Evolutionary conservation across 768 basidiomycete species (phyloP).

Genomic region (Podaxis mareebaensis): DNA sequence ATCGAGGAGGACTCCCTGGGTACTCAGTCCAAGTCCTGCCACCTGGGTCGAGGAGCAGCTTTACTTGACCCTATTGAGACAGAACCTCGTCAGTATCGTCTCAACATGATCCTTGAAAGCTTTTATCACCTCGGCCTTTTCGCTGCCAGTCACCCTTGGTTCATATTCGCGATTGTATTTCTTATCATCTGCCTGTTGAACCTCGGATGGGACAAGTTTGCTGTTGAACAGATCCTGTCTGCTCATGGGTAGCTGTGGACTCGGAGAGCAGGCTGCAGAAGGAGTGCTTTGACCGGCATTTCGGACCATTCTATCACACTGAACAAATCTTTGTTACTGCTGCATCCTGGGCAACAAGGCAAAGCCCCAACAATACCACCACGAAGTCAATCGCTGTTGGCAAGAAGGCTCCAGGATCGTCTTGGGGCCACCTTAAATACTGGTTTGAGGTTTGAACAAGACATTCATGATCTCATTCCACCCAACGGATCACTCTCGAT

Average conservation of each 20-base stretch:
- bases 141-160: slow-evolving; percentile 72
- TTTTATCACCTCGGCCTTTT: slow-evolving; percentile 86
- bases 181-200: slow-evolving; percentile 61
- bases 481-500: too few species aligned
- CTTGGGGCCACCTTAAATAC: slow-evolving; percentile 82
- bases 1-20: slow-evolving; percentile 67
- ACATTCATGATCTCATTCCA: too few species aligned
- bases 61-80: slow-evolving; percentile 88
- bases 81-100: slow-evolving; percentile 85
- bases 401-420: slow-evolving; percentile 56
- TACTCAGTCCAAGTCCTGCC: slow-evolving; percentile 62
- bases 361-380: slow-evolving; percentile 19
- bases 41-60: slow-evolving; percentile 81
- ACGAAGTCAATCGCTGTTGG: slow-evolving; percentile 23
- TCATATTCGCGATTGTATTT: slow-evolving; percentile 76
- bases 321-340: slow-evolving; percentile 93
- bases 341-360: slow-evolving; percentile 22
- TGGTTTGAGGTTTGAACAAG: slow-evolving; percentile 34
- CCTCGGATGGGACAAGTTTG: slow-evolving; percentile 88
- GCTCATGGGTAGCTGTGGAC: slow-evolving; percentile 91
- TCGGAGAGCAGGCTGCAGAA: slow-evolving; percentile 89
- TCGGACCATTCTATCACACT: slow-evolving; percentile 95
- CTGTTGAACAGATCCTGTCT: slow-evolving; percentile 96
- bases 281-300: slow-evolving; percentile 89
- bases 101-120: slow-evolving; percentile 78